phyloP scores from a whole-genome alignment of 768 basidiomycete genomes.

The Auriculariales sp. region DNA sequence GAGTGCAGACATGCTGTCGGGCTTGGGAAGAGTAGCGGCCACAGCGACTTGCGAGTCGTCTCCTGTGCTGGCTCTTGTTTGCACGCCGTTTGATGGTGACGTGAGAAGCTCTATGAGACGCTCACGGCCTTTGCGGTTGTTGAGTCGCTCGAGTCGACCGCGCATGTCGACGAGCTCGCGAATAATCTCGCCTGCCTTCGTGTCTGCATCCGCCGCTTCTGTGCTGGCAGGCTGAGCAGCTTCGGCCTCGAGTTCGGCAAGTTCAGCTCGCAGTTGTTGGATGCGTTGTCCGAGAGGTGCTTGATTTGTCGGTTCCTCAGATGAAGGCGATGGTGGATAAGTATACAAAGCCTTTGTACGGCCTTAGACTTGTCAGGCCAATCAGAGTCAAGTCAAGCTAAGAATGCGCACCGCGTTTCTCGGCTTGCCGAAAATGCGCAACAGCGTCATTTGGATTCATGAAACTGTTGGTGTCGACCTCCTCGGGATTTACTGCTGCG shows the following conservation, averaged over 20 bases:
- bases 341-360: slow-evolving; percentile 40
- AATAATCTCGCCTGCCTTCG: slow-evolving; percentile 60
- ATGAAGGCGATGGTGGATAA: slow-evolving; percentile 36
- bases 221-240: slow-evolving; percentile 72
- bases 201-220: slow-evolving; percentile 20
- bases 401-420: no score
- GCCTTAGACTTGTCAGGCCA: no score
- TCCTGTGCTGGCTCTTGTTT: no score
- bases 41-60: no score
- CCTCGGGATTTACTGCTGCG: slow-evolving; percentile 36
- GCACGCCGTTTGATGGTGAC: no score
- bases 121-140: slow-evolving; percentile 45
- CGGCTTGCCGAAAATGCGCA: slow-evolving; percentile 33
- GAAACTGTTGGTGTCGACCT: slow-evolving; percentile 52
- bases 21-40: no score
- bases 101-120: slow-evolving; percentile 36
- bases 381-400: no score
- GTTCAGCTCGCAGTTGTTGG: slow-evolving; percentile 57
- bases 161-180: slow-evolving; percentile 65
- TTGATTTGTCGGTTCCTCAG: slow-evolving; percentile 28
- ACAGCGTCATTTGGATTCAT: slow-evolving; percentile 55
- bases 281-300: slow-evolving; percentile 44
- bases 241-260: slow-evolving; percentile 66
- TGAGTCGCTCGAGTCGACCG: slow-evolving; percentile 50
- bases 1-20: slow-evolving; percentile 30